Evolutionary conservation across 306 rosid species (phyloP), one percentile per base, ranked within the genome.

Genomic region (Spatholobus suberectus): DNA sequence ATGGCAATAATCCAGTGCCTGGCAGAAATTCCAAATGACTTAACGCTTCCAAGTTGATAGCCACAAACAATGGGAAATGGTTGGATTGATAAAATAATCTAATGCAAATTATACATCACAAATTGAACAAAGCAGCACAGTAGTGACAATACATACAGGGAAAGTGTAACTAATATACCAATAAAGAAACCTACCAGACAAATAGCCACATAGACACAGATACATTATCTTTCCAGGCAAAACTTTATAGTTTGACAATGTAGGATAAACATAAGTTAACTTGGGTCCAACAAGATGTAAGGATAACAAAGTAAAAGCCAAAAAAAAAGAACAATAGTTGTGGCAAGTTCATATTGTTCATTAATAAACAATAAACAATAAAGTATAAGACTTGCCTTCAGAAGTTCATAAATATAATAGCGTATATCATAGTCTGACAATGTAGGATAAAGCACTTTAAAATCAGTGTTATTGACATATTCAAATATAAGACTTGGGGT

Each of bases 401-500:
- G 87, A 77, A 94, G 95, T 82, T 94, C 98, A 83, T 84, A 92
- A 85, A 90, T 90, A 80, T 94, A 94, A 81, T 89, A 94, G 75
- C 98, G 82, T 73, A 94, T 92, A 67, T 94, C 98, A 80, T 81
- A 89, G 80, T 94, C 98, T 49, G 97, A 88, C 40, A 94, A 88
- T 23, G 97, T 92, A 17, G 95, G 98, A 87, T 94, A 94, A 18
- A 94, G 91, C 84, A 94, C 98, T 88, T 94, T 94, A 83, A 94
- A 94, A 83, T 94, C 98, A 73, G 95, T 90, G 88, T 92, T 94
- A 82, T 94, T 92, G 85, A 94, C 98, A 88, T 89, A 76, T 88
- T 94, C 98, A 78, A 94, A 94, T 69, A 94, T 83, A 76, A 94
- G 88, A 83, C 98, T 94, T 23, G 98, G 98, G 44, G 98, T 94